Percentiles rank a stretch among this genome's conserved stretches.
phyloP scores from a whole-genome alignment of 2,329 filamentous ascomycete species.

The Graphiopsis chlorocephala region DNA sequence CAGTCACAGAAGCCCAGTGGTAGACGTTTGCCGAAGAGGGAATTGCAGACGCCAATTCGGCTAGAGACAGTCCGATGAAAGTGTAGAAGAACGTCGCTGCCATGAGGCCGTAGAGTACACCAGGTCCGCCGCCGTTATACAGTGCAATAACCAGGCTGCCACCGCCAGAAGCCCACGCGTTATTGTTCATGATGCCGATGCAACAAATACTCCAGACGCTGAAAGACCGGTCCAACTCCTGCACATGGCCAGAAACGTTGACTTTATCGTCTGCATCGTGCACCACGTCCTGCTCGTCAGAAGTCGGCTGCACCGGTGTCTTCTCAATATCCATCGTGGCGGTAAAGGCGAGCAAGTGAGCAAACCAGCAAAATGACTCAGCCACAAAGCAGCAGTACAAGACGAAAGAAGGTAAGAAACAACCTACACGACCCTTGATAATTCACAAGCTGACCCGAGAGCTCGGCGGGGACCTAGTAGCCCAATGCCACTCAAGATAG shows the following conservation, averaged over 20 bases:
- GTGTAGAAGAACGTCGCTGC: constrained; percentile 51
- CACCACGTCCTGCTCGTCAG: not conserved
- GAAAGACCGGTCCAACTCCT: constrained; percentile 53
- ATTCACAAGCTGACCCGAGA: not conserved
- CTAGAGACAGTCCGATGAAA: constrained; percentile 50
- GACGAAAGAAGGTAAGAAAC: not conserved
- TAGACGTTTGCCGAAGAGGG: constrained; percentile 44
- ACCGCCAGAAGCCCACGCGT: constrained; percentile 32
- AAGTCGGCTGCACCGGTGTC: not conserved
- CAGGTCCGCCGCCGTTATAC: constrained; percentile 47
- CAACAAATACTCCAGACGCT: constrained; percentile 46
- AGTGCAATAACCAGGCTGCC: constrained; percentile 26
- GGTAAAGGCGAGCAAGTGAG: no score
- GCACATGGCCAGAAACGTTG: constrained; percentile 52
- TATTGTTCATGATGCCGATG: constrained; percentile 39
- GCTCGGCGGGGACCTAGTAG: not conserved
- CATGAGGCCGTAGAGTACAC: constrained; percentile 49
- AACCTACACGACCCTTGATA: not conserved
- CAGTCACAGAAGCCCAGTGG: constrained; percentile 53
- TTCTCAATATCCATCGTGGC: not conserved
- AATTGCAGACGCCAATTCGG: constrained; percentile 46
- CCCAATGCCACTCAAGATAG: not conserved
- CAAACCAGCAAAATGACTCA: not conserved
- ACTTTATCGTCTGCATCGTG: constrained; percentile 34
- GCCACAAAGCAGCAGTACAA: not conserved